Base-by-base conservation (phyloP, 108 stramenopile species). In the Craspedostauros australis region DNA sequence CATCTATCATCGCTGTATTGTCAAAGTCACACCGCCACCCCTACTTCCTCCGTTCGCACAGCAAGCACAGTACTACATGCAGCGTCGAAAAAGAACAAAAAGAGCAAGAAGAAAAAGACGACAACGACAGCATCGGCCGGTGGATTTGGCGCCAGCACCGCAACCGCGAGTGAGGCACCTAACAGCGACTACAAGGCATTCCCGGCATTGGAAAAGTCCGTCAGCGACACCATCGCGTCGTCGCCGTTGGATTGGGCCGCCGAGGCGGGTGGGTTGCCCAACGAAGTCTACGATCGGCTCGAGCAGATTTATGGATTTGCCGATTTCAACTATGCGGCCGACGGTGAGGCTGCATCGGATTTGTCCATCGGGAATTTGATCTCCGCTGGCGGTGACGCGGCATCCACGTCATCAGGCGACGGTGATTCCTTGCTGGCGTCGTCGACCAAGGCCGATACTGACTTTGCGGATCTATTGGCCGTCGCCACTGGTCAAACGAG, bases 231-330 rank as follows among this genome's bases (percentile, higher is more conserved):
- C 12, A 62, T 91, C 37, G 42, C 83, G 18, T 70, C 74, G 7
- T 53, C 73, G 26, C 62, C 68, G 1, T 50, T 1, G 0, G 64
- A 72, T 16, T 44, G 30, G 5, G 16, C 61, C n/a, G 41, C 57
- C 41, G 43, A 68, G 0, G 57, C 56, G 1, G 66, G 66, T 27
- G 42, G 41, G 1, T 46, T 91, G 19, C 57, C 81, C 2, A 58
- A 48, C 28, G 88, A 91, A 64, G 70, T 91, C 26, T 91, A 86
- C 60, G 76, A 91, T 52, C 76, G 88, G 31, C 45, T 91, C 53
- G 77, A 74, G 20, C 77, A 83, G 22, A 91, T 91, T 43, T 91
- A 91, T 64, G 88, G 88, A 34, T 81, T 91, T 52, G 53, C 46
- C 6, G 56, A 74, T 41, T 91, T 91, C 68, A 91, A 91, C 46